Evolutionary conservation across 1,284 basidiomycete genomes (phyloP), one percentile per base, ranked within the genome.

Genomic region (Cutaneotrichosporon arboriforme): DNA sequence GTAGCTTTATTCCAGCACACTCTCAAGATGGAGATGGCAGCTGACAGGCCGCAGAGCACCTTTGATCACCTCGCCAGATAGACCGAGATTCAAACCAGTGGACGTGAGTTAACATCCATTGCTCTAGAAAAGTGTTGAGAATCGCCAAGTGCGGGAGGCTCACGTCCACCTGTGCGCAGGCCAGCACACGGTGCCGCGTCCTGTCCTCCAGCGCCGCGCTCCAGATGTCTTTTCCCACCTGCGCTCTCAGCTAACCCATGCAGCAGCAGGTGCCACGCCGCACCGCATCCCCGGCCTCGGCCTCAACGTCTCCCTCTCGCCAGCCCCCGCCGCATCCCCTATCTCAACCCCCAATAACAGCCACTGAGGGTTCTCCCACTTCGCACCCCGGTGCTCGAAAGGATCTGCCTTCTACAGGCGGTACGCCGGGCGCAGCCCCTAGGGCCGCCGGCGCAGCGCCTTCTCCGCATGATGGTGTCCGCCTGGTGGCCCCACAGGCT

Each of bases 341-440:
- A 1, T 54, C 57, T 1, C 57, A 50, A 17, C 47, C 57, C 1
- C 57, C 57, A n/a, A 50, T 59, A 44, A 55, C 39, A 3, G 53
- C 53, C 4, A 36, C 51, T 8, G 15, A 14, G 3, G 15, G 15
- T 18, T 40, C 17, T 21, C 22, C 33, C 33, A 42, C 17, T 14
- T 21, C 12, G 13, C 26, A n/a, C n/a, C n/a, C n/a, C n/a, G n/a
- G n/a, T n/a, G n/a, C n/a, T n/a, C n/a, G n/a, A n/a, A n/a, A n/a
- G n/a, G n/a, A n/a, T n/a, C n/a, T n/a, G n/a, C 26, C 26, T 31
- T 5, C 26, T 5, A 31, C 41, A 26, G 33, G 12, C 41, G 42
- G 36, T 21, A 14, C 26, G 26, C 20, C n/a, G n/a, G 22, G 26
- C 41, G n/a, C 31, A 38, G 17, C n/a, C n/a, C n/a, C n/a, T n/a